Base-by-base conservation (phyloP, 1,284 basidiomycete species). In the Cryptococcus wingfieldii region DNA sequence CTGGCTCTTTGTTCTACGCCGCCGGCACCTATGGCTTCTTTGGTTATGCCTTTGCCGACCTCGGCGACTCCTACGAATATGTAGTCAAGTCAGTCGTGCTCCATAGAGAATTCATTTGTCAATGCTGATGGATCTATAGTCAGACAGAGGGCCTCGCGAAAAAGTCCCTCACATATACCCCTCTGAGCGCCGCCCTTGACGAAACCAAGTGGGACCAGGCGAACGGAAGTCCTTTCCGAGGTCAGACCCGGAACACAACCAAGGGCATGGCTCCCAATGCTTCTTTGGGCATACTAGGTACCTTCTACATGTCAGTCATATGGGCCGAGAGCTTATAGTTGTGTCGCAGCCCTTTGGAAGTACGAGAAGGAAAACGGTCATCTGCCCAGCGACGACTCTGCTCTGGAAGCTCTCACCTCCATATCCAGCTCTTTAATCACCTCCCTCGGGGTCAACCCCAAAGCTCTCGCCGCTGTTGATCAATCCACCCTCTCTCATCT, bases 11-110 rank as follows among this genome's bases (percentile, higher is more conserved):
- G 14, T 89, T 98, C 74, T 98, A 96, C 69, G 84, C 86, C 18
- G 89, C 92, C 0, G 88, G 88, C 9, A 86, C 88, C 12, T 93
- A 90, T 72, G 95, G 95, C n/a, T 80, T 95, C 58, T 80, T 87
- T 48, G 96, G 95, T 6, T 98, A 89, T 76, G 89, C 95, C 66
- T 97, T 98, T 73, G 89, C 90, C 58, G 94, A 98, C 73, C 81
- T 98, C 47, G 81, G 93, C 55, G 80, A 83, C 44, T 44, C 49
- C 1, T 91, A 95, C 70, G 85, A 90, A 62, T 94, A 88, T 72
- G 83, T 96, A 60, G 80, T 84, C 55, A 84, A 84, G 92, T 91
- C 78, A 80, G 86, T 78, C 52, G 23, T 28, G 12, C 12, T n/a
- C 27, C 45, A 38, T n/a, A 37, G 19, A 14, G 12, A 16, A 23